A percentile compares a stretch with the other conserved stretches of the same genome.
These are phyloP conservation scores for Emiliania huxleyi DNA, from an alignment of 78 protist genomes.

Conservation along the genomic window DNA sequence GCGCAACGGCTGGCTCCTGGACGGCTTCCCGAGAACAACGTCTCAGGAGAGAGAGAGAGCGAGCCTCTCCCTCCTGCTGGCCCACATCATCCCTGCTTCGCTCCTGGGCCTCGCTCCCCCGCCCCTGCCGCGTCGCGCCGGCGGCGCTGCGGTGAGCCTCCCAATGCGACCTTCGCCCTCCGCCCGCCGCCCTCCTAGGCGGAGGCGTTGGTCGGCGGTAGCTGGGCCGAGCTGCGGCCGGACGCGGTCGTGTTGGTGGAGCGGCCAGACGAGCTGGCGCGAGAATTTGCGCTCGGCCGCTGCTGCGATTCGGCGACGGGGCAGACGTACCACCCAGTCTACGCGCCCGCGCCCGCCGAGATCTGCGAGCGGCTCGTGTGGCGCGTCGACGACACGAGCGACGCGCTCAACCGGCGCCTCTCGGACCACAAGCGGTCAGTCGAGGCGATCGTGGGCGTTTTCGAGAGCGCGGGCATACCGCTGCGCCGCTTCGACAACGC, in stretches of 20 bases:
- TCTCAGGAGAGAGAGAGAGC: too few relatives aligned
- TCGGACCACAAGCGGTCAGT: not conserved
- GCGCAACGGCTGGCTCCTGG: slow-evolving; percentile 64
- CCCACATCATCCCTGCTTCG: too few relatives aligned
- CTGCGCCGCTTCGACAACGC: not conserved
- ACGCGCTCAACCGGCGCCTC: not conserved
- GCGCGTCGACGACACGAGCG: slow-evolving; percentile 24
- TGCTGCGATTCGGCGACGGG: not conserved
- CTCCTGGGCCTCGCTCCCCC: too few relatives aligned
- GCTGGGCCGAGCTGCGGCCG: not conserved
- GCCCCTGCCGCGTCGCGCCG: too few relatives aligned
- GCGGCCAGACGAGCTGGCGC: slow-evolving; percentile 8
- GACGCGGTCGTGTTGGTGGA: not conserved
- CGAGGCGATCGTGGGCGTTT: not conserved
- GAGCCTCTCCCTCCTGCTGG: too few relatives aligned
- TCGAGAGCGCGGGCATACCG: not conserved
- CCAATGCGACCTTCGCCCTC: too few relatives aligned
- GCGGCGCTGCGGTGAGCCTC: too few relatives aligned
- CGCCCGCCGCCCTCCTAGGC: too few relatives aligned
- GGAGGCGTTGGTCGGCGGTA: not conserved
- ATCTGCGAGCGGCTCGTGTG: not conserved
- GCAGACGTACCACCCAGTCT: not conserved
- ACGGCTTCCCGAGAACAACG: slow-evolving; percentile 68
- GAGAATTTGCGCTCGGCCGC: not conserved
- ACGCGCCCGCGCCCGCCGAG: slow-evolving; percentile 6